phyloP scores from a whole-genome alignment of 257 asterid genomes.

The Handroanthus guayacan region DNA sequence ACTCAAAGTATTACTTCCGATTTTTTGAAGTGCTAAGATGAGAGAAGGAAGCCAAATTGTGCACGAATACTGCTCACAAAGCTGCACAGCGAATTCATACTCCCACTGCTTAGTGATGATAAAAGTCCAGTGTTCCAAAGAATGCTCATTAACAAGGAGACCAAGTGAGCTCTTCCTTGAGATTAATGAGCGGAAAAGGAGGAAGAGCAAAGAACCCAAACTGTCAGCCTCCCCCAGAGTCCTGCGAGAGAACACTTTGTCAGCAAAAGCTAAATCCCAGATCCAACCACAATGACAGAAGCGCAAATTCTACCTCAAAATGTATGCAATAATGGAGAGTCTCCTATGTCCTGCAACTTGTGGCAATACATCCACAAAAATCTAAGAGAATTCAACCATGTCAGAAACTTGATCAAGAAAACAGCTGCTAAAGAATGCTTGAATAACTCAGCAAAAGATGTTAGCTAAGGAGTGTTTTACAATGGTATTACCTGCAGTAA shows the following conservation, averaged over 20 bases:
- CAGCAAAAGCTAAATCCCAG: conserved; percentile 38
- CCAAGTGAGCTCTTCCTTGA: conserved; percentile 52
- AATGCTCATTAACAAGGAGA: conserved; percentile 43
- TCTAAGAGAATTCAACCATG: conserved; percentile 48
- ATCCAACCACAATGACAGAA: conserved; percentile 19
- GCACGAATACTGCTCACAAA: conserved; percentile 81
- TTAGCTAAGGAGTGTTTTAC: conserved; percentile 18
- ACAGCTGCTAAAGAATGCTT: conserved; percentile 14
- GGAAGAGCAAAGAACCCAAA: conserved; percentile 77
- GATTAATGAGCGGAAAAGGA: conserved; percentile 70
- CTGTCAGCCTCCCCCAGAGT: conserved; percentile 77
- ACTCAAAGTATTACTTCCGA: conserved; percentile 47
- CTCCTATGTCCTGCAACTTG: conserved; percentile 77
- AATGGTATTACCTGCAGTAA: conserved; percentile 76
- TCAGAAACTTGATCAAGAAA: conserved; percentile 31
- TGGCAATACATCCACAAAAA: conserved; percentile 80
- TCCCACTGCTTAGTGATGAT: conserved; percentile 70
- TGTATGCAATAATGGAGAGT: conserved; percentile 62
- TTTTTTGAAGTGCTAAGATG: conserved; percentile 63
- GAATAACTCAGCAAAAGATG: neutral
- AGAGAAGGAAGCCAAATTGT: conserved; percentile 84
- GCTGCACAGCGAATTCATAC: conserved; percentile 70
- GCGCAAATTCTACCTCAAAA: conserved; percentile 64
- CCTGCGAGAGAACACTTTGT: conserved; percentile 61
- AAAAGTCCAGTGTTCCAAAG: conserved; percentile 50